Percentiles rank a stretch among this genome's conserved stretches.
Evolutionary conservation across 371 early-diverging fungal genomes (phyloP).

Genomic region (Syncephalis plumigaleata): DNA sequence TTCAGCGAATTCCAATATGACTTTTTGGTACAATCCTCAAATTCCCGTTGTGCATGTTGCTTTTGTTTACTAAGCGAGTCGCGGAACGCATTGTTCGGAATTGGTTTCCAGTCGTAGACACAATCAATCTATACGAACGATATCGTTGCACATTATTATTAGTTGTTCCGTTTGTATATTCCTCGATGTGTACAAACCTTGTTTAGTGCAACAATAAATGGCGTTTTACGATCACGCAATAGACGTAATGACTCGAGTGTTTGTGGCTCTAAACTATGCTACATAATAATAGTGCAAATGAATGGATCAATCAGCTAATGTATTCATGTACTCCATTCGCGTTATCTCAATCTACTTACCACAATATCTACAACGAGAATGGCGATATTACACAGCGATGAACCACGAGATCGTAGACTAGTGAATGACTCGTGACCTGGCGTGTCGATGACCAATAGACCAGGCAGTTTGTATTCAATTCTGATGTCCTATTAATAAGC

Average conservation of each 20-base stretch:
- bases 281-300: not conserved
- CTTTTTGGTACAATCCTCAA: constrained; percentile 71
- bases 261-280: constrained; percentile 98
- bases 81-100: constrained; percentile 66
- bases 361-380: constrained; percentile 99
- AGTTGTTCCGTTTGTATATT: not conserved
- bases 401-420: constrained; percentile 96
- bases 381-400: constrained; percentile 99
- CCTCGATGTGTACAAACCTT: constrained; percentile 32
- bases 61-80: constrained; percentile 70
- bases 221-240: constrained; percentile 91
- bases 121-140: constrained; percentile 70
- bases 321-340: no score
- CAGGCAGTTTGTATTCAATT: constrained; percentile 76
- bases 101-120: constrained; percentile 90
- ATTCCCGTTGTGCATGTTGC: constrained; percentile 67
- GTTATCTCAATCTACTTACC: no score
- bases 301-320: no score
- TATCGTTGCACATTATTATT: not conserved
- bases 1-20: constrained; percentile 83
- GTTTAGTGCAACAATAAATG: constrained; percentile 99
- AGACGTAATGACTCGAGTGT: constrained; percentile 96
- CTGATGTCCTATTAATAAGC: not conserved
- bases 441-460: constrained; percentile 98
- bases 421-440: constrained; percentile 99